Evolutionary conservation across 176 grass and related monocot species (phyloP), one percentile per base, ranked within the genome.

Genomic region (Oryza longistaminata): DNA sequence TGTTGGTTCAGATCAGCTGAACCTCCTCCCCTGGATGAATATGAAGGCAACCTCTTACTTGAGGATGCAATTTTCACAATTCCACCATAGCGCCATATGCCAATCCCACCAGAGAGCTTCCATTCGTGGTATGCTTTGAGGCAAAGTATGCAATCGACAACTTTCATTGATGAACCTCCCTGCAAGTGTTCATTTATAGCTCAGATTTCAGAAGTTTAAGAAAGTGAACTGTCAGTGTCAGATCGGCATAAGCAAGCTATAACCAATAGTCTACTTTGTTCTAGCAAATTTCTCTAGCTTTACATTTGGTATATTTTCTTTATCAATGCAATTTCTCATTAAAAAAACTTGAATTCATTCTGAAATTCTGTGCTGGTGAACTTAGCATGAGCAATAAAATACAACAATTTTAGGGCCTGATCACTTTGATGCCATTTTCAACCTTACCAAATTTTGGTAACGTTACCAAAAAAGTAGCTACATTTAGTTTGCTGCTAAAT

Each of bases 141-240:
- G 64, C 94, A 97, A 37, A 97, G 91, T 69, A 97, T 93, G 74
- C 94, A 97, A 86, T 97, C 91, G 0, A 97, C 94, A n/a, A 97
- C 91, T 87, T 97, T 97, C 74, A 90, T 76, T 5, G 94, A 93
- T n/a, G 89, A 91, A 66, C 94, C 94, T 75, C 94, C 94, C 94
- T 97, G 74, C 42, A 9, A 84, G 29, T 52, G 17, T 81, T 70
- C 11, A 80, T n/a, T n/a, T 58, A n/a, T 16, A 64, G 43, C 69
- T 70, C n/a, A 80, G 78, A 86, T 42, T 10, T 2, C 31, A 76
- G 5, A 61, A 80, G 19, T 50, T 80, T 34, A 77, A 74, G 4
- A 42, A 55, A 79, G 10, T 4, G 12, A 70, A 37, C 37, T 66
- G 0, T 61, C 26, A 27, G 26, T 27, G 26, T 27, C 26, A 31